Conservation (phyloP, 192 early-diverging fungal genomes). For the Chytriomyces hyalinus region DNA sequence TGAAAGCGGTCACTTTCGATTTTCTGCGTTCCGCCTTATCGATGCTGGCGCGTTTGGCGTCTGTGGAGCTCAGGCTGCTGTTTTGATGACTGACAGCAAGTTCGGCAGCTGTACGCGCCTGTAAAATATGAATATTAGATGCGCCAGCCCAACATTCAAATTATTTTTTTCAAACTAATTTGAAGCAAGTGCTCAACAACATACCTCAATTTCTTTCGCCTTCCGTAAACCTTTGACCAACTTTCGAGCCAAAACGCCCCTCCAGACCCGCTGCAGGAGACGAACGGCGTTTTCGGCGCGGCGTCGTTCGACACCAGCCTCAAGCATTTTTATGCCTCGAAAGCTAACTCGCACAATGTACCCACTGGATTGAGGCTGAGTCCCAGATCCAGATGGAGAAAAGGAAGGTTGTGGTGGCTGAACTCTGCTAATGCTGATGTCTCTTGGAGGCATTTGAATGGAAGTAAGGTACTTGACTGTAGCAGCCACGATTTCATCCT, state of each 20-base stretch:
- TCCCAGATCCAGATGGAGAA: slow-evolving; percentile 16
- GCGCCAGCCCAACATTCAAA: slow-evolving; percentile 7
- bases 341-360: slow-evolving; percentile 25
- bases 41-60: slow-evolving; percentile 4
- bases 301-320: slow-evolving; percentile 29
- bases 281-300: slow-evolving; percentile 33
- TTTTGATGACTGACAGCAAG: slow-evolving; percentile 8
- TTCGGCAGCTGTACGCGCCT: background rate
- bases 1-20: slow-evolving; percentile 41
- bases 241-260: slow-evolving; percentile 31
- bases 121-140: background rate
- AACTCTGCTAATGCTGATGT: slow-evolving; percentile 13
- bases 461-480: slow-evolving; percentile 24
- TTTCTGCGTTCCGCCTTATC: slow-evolving; percentile 27
- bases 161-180: background rate
- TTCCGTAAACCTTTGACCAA: slow-evolving; percentile 6
- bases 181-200: background rate
- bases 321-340: slow-evolving; percentile 36
- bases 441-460: slow-evolving; percentile 31
- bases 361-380: slow-evolving; percentile 12
- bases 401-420: slow-evolving; percentile 12
- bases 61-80: slow-evolving; percentile 2
- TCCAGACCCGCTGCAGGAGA: slow-evolving; percentile 41
- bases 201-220: slow-evolving; percentile 5
- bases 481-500: slow-evolving; percentile 27